A percentile compares a stretch with the other conserved stretches of the same genome.
Conservation (phyloP, 78 protist genomes). For the Dictyostelium citrinum region DNA sequence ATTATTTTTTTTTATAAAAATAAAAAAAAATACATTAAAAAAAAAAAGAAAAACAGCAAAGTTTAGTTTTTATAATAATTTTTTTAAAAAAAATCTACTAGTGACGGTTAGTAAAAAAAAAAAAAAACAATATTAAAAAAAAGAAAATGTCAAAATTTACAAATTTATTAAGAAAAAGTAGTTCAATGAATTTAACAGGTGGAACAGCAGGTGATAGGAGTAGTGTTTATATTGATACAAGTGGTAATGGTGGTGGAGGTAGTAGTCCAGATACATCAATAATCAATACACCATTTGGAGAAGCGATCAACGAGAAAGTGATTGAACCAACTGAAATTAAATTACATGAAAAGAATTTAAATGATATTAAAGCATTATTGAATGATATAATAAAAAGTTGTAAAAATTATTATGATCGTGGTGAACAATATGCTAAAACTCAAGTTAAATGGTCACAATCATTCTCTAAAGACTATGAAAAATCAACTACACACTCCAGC, state of each 20-base stretch:
- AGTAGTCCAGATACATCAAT: conserved; percentile 36
- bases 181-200: conserved; percentile 2
- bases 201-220: conserved; percentile 12
- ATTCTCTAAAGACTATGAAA: conserved; percentile 61
- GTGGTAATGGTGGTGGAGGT: neutral
- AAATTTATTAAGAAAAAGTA: conserved; percentile 41
- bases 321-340: conserved; percentile 37
- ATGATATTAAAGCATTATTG: conserved; percentile 24
- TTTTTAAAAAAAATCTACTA: neutral
- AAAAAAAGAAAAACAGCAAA: neutral
- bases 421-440: conserved; percentile 9
- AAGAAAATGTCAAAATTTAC: conserved; percentile 31
- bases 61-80: neutral
- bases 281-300: conserved; percentile 46
- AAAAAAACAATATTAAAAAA: too few relatives aligned
- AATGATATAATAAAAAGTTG: conserved; percentile 21
- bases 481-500: neutral
- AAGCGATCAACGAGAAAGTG: neutral
- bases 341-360: conserved; percentile 23
- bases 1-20: neutral
- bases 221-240: neutral
- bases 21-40: neutral
- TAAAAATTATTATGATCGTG: neutral
- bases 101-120: neutral
- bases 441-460: conserved; percentile 50